A percentile compares a stretch with the other conserved stretches of the same genome.
phyloP scores from a whole-genome alignment of 2,329 filamentous ascomycete genomes.

The Didymella pomorum region DNA sequence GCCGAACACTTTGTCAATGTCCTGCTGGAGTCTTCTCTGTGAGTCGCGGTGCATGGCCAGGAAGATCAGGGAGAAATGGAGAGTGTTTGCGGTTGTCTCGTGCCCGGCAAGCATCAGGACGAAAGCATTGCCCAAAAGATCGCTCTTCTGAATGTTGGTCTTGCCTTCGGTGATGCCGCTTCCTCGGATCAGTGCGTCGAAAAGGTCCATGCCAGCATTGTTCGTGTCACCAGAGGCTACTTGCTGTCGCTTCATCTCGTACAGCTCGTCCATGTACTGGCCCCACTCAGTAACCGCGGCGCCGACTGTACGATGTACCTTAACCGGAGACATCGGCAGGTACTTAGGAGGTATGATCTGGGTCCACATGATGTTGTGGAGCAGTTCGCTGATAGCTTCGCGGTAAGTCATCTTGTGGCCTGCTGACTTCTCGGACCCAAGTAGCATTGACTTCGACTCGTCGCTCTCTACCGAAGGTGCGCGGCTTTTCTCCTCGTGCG shows the following conservation, averaged over 20 bases:
- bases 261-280: slow-evolving; percentile 74
- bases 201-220: slow-evolving; percentile 62
- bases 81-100: slow-evolving; percentile 78
- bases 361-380: slow-evolving; percentile 70
- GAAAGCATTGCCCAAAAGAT: slow-evolving; percentile 76
- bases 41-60: slow-evolving; percentile 71
- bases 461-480: slow-evolving; percentile 33
- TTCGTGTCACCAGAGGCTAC: slow-evolving; percentile 42
- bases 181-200: slow-evolving; percentile 54
- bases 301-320: slow-evolving; percentile 61
- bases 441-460: slow-evolving; percentile 40
- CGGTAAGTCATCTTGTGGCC: slow-evolving; percentile 68
- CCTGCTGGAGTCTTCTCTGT: slow-evolving; percentile 72
- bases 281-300: slow-evolving; percentile 69
- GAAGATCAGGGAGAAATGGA: slow-evolving; percentile 74
- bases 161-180: slow-evolving; percentile 45
- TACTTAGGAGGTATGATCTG: slow-evolving; percentile 67
- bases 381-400: slow-evolving; percentile 66
- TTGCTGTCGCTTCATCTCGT: slow-evolving; percentile 66
- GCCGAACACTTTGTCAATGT: slow-evolving; percentile 72
- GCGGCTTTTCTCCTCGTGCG: slow-evolving; percentile 63
- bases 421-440: slow-evolving; percentile 42
- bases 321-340: slow-evolving; percentile 57
- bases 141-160: slow-evolving; percentile 52
- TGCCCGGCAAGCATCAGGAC: slow-evolving; percentile 75